Evolutionary conservation across 1,284 basidiomycete species (phyloP), one percentile per base, ranked within the genome.

Genomic region (Moesziomyces parantarcticus): DNA sequence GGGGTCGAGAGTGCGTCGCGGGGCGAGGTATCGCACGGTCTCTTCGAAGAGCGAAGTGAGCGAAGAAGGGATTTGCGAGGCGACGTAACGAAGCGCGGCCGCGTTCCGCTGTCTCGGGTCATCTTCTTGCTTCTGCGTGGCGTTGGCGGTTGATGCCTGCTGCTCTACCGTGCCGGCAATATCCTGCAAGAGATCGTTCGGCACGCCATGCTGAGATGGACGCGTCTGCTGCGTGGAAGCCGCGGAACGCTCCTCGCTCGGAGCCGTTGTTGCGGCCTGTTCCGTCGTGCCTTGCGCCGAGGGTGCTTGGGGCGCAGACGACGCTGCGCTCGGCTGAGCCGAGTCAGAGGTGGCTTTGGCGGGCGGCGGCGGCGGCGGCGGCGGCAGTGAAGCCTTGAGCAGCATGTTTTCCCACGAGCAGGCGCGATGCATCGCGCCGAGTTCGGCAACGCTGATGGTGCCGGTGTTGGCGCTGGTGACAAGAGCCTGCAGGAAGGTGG

Each of bases 41-140:
- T 94, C 90, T 88, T 93, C 92, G 86, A 97, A 94, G 83, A 98
- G 92, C 5, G 92, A 91, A 1, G 90, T 89, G 59, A 96, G 85
- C 4, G 90, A 88, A 26, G 88, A 89, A 0, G 94, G 92, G 55
- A 96, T 88, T 45, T 92, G 90, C 61, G 90, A 89, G 0, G 91
- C 89, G 34, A 97, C 85, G 77, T 94, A 92, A 82, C 91, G 92
- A 42, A 95, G 85, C 16, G 77, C 77, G 5, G 60, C 61, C 4
- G 59, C 64, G 47, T 81, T 81, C 3, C 52, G 57, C 49, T 70
- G 54, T 20, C 54, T 32, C 5, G 66, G 52, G 18, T 65, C 54
- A n/a, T 73, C 59, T 23, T 68, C 60, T 20, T 56, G 55, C 4
- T 58, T 16, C 56, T 58, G 49, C 40, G 51, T 36, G 42, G 61